Percentiles rank a stretch among this genome's conserved stretches.
Conservation (phyloP, 495 filamentous ascomycete genomes). For the Penicillium antarcticum region DNA sequence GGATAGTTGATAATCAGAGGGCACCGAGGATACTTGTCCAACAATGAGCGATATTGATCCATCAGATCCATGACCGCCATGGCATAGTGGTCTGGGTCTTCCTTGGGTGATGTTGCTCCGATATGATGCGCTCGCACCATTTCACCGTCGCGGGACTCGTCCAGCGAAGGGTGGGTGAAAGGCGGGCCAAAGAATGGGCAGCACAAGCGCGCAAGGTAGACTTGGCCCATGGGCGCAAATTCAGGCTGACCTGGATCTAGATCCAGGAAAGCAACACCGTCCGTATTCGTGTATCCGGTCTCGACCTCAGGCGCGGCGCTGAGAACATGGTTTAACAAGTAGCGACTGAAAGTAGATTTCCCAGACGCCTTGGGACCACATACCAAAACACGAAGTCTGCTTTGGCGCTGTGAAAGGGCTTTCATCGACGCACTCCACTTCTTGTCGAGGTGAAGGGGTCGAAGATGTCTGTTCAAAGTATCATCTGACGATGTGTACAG, state of each 20-base stretch:
- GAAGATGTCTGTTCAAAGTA: slow-evolving; percentile 47
- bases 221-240: slow-evolving; percentile 69
- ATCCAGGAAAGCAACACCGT: slow-evolving; percentile 66
- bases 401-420: slow-evolving; percentile 33
- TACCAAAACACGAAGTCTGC: slow-evolving; percentile 50
- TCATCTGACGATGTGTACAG: slow-evolving; percentile 47
- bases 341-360: slow-evolving; percentile 79
- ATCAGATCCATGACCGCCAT: slow-evolving; percentile 67
- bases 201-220: slow-evolving; percentile 66
- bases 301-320: slow-evolving; percentile 42
- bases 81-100: slow-evolving; percentile 68
- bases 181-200: slow-evolving; percentile 69
- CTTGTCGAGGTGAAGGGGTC: slow-evolving; percentile 59
- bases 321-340: slow-evolving; percentile 73
- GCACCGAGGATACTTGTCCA: slow-evolving; percentile 36
- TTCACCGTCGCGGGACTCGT: slow-evolving; percentile 26
- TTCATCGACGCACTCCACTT: slow-evolving; percentile 58
- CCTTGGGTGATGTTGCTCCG: slow-evolving; percentile 64
- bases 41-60: slow-evolving; percentile 53
- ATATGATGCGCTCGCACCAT: slow-evolving; percentile 68
- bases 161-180: slow-evolving; percentile 63
- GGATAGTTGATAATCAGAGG: slow-evolving; percentile 79
- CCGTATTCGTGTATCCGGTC: slow-evolving; percentile 29
- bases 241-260: slow-evolving; percentile 84
- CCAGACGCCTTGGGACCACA: slow-evolving; percentile 82